These are phyloP conservation scores for Tilletia horrida DNA, from an alignment of 1,284 basidiomycete species.

Conservation along the genomic window DNA sequence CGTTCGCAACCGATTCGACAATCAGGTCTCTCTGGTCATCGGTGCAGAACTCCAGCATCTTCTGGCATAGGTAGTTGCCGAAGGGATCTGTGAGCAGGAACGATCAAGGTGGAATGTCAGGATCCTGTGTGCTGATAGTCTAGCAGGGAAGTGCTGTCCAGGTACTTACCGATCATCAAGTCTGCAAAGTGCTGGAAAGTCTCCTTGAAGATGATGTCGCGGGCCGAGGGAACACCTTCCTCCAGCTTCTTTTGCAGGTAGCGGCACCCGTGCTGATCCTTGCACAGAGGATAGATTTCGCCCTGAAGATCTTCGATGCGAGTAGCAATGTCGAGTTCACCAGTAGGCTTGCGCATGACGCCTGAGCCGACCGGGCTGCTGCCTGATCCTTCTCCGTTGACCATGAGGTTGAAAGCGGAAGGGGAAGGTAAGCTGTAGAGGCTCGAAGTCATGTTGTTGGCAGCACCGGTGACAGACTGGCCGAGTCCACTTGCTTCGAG, in stretches of 20 bases:
- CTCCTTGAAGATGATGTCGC: conserved; percentile 99
- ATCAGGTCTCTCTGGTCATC: conserved; percentile 97
- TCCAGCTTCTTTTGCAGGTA: conserved; percentile 99
- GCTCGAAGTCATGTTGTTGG: conserved; percentile 20
- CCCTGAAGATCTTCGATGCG: conserved; percentile 92
- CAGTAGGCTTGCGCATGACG: conserved; percentile 25
- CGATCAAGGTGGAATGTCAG: no score
- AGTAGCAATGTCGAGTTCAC: conserved; percentile 70
- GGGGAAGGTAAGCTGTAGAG: conserved; percentile 23
- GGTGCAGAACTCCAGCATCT: conserved; percentile 92
- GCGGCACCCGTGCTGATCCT: conserved; percentile 97
- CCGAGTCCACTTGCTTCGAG: neutral
- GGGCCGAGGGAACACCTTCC: conserved; percentile 71
- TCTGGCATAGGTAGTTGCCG: conserved; percentile 98
- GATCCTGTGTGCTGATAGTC: no score
- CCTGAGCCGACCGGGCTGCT: conserved; percentile 29
- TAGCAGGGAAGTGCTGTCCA: conserved; percentile 59
- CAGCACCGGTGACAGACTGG: neutral
- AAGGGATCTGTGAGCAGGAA: conserved; percentile 72
- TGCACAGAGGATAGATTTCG: conserved; percentile 85
- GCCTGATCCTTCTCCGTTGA: conserved; percentile 32
- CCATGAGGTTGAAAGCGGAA: conserved; percentile 31
- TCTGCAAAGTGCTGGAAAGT: conserved; percentile 97
- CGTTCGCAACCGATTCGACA: conserved; percentile 93
- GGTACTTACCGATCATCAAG: conserved; percentile 68